Base-by-base conservation (phyloP, 495 filamentous ascomycete species). In the Trypethelium eluteriae region DNA sequence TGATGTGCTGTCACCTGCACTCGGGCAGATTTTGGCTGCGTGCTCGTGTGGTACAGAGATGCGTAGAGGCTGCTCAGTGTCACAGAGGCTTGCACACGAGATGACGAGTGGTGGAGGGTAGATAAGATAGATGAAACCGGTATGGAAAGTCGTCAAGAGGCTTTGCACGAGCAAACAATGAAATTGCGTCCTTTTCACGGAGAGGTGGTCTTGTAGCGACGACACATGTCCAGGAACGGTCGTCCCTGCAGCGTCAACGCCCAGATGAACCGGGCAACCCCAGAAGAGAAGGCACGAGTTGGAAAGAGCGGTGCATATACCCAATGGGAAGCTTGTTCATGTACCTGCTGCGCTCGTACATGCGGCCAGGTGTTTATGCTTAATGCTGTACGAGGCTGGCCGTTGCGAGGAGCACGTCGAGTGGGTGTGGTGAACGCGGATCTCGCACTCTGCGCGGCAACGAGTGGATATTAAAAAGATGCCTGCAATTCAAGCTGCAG, bases 1-100 rank as follows among this genome's bases (percentile, higher is more conserved):
- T 59, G 53, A 59, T 59, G 53, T 59, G 53, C 32, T 59, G 53
- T 59, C 53, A 59, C 53, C 53, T 59, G 53, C 53, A 59, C 53
- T 32, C 53, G 32, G 32, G 53, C 32, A 59, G 32, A 59, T 10
- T 59, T 36, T 36, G 53, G 53, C 53, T 59, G 53, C 11, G 53
- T 36, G 25, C 2, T 34, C 18, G 32, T 7, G 53, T 59, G 5
- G 53, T 59, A 59, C 53, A 32, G 36, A 59, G 53, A 59, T 59
- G 53, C 53, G 53, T 59, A 6, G 53, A 59, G 53, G 32, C 53
- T 9, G 10, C 36, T 36, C 18, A 32, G 53, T 59, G 53, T 59
- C 5, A 59, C 53, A 35, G 53, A 59, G 53, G 53, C 53, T 34
- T 59, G 53, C 53, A 36, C 34, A 9, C 7, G 32, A 4, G 14